These are phyloP conservation scores for Arachnomyces sp. DNA, from an alignment of 2,329 filamentous ascomycete genomes.

Conservation along the genomic window DNA sequence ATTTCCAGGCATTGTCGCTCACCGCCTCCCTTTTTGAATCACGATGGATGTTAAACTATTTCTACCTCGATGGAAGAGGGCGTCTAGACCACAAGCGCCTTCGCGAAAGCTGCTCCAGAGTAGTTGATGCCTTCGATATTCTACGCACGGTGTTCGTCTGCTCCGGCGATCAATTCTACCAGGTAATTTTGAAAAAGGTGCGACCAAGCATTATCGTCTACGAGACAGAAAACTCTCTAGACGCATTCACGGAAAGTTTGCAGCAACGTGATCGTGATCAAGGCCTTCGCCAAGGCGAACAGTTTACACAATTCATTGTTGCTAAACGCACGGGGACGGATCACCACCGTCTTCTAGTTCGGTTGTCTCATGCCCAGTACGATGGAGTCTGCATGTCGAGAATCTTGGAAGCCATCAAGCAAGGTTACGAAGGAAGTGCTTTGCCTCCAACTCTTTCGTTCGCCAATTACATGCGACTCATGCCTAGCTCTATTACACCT, in stretches of 20 bases:
- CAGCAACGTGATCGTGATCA: slow-evolving; percentile 51
- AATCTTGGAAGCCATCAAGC: slow-evolving; percentile 55
- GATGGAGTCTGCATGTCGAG: slow-evolving; percentile 60
- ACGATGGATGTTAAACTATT: slow-evolving; percentile 55
- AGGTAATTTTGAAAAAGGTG: slow-evolving; percentile 52
- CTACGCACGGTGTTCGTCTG: slow-evolving; percentile 59
- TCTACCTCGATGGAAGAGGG: slow-evolving; percentile 50
- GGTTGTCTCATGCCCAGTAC: slow-evolving; percentile 63
- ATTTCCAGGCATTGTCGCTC: slow-evolving; percentile 52
- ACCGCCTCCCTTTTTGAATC: slow-evolving; percentile 49
- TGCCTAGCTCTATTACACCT: slow-evolving; percentile 32
- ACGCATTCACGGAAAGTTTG: slow-evolving; percentile 47
- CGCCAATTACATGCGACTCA: slow-evolving; percentile 39
- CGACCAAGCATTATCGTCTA: slow-evolving; percentile 43
- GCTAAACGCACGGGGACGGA: slow-evolving; percentile 30
- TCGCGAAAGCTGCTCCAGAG: slow-evolving; percentile 36
- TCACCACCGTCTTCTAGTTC: slow-evolving; percentile 37
- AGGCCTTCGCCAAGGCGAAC: slow-evolving; percentile 50
- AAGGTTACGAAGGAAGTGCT: slow-evolving; percentile 40
- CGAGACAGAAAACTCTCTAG: slow-evolving; percentile 45
- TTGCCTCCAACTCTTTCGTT: slow-evolving; percentile 37
- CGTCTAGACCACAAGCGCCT: slow-evolving; percentile 43
- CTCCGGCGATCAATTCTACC: slow-evolving; percentile 44
- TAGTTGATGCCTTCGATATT: slow-evolving; percentile 56
- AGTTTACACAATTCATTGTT: slow-evolving; percentile 55